Conservation (phyloP, 352 stramenopile species). For the Phytophthora cryptogea region DNA sequence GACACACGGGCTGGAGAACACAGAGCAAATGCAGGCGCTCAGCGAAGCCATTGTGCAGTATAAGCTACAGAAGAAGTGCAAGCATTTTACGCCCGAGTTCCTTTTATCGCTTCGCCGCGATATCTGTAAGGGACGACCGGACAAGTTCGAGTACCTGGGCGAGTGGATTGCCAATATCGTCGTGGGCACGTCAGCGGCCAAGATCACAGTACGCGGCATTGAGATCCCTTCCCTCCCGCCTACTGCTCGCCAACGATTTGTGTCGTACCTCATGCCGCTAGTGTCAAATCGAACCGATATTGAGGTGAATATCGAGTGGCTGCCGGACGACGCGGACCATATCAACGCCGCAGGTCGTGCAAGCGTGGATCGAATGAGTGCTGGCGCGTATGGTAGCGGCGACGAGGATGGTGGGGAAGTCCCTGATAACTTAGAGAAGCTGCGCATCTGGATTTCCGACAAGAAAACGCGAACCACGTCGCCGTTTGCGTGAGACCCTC, state of each 20-base stretch:
- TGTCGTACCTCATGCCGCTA: constrained; percentile 76
- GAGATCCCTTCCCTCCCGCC: constrained; percentile 72
- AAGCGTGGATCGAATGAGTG: constrained; percentile 45
- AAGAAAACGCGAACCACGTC: constrained; percentile 81
- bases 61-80: constrained; percentile 79
- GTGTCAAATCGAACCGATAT: constrained; percentile 85
- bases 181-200: constrained; percentile 59
- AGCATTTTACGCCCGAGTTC: constrained; percentile 76
- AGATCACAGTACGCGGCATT: constrained; percentile 82
- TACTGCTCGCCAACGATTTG: constrained; percentile 65
- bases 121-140: constrained; percentile 76
- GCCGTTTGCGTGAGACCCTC: constrained; percentile 54
- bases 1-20: constrained; percentile 77
- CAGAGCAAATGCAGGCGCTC: constrained; percentile 66
- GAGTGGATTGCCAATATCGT: constrained; percentile 84
- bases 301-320: constrained; percentile 85
- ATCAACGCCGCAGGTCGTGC: constrained; percentile 36
- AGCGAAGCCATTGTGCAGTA: constrained; percentile 73
- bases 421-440: constrained; percentile 68
- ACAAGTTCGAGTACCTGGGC: constrained; percentile 87
- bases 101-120: constrained; percentile 71
- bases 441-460: constrained; percentile 89
- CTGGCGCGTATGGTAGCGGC: constrained; percentile 19
- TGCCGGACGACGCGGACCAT: constrained; percentile 59
- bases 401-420: constrained; percentile 29